Base-by-base conservation (phyloP, 768 basidiomycete genomes). In the Lentinula boryana region DNA sequence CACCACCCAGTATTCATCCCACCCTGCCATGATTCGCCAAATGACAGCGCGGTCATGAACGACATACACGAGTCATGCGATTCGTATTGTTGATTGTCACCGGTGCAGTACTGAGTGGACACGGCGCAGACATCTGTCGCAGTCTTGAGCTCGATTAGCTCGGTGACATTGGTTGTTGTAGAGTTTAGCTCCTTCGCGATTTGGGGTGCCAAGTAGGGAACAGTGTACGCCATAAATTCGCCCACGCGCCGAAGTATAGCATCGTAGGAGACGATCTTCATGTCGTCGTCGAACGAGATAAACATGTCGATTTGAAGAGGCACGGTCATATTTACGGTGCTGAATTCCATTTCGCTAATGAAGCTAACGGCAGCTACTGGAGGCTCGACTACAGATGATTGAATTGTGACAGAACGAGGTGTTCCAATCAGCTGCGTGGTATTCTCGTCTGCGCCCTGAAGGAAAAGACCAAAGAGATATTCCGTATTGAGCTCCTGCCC, bases 101-200 rank as follows among this genome's bases (percentile, higher is more conserved):
- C 50, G n/a, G 51, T 53, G 31, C 62, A 62, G 51, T 49, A 62
- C 21, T 62, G n/a, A 15, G 23, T 60, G 5, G 61, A 18, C 32
- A 58, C 61, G 8, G n/a, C 55, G n/a, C 61, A 62, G 9, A 59
- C 53, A 32, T 62, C 61, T 8, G 50, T 62, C 16, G 57, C 57
- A 3, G 62, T 48, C 48, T 56, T 52, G n/a, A 36, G 21, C n/a
- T 35, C 62, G 16, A 62, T 49, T 1, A 62, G 12, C 33, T 56
- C 50, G 4, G 48, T 60, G n/a, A 52, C 18, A 18, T 43, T 60
- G 7, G 57, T 23, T 18, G 62, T 38, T 21, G 62, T 48, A 27
- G 36, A 12, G 6, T 59, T 49, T 7, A 60, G 49, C 40, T 60
- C 38, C 18, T 36, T 16, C n/a, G 58, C 62, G 23, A 62, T 57